Percentiles rank a stretch among this genome's conserved stretches.
Conservation (phyloP, 108 stramenopile genomes). For the Fistulifera solaris region DNA sequence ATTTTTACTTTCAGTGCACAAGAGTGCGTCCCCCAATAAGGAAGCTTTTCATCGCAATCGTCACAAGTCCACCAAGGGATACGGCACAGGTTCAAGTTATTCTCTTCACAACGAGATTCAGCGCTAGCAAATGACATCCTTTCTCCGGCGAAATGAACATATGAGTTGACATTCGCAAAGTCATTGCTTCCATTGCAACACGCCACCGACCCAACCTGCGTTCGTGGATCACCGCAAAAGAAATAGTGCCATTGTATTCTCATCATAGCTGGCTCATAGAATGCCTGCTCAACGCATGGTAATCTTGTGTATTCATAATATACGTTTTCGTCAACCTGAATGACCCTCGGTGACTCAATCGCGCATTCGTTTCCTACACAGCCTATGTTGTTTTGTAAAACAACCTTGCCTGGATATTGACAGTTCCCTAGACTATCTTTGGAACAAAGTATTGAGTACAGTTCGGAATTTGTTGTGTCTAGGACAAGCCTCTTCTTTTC, state of each 20-base stretch:
- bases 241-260: slow-evolving; percentile 1
- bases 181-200: slow-evolving; percentile 8
- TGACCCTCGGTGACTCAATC: slow-evolving; percentile 37
- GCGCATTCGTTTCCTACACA: slow-evolving; percentile 45
- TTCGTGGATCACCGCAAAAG: slow-evolving; percentile 21
- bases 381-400: slow-evolving; percentile 22
- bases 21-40: background rate
- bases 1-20: background rate
- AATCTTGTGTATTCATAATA: slow-evolving; percentile 52
- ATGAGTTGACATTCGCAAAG: background rate
- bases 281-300: slow-evolving; percentile 50
- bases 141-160: background rate
- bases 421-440: slow-evolving; percentile 16
- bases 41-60: background rate
- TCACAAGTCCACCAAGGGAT: background rate
- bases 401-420: slow-evolving; percentile 22
- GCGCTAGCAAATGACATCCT: background rate
- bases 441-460: slow-evolving; percentile 31
- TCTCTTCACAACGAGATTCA: background rate
- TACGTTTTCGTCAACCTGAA: slow-evolving; percentile 30
- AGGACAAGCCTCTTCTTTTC: slow-evolving; percentile 1
- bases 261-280: slow-evolving; percentile 38
- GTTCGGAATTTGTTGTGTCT: slow-evolving; percentile 13
- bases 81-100: too few relatives aligned
- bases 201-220: slow-evolving; percentile 9